Evolutionary conservation across 1,139 yeast species (phyloP), one percentile per base, ranked within the genome.

Genomic region (Yamadazyma aaseri): DNA sequence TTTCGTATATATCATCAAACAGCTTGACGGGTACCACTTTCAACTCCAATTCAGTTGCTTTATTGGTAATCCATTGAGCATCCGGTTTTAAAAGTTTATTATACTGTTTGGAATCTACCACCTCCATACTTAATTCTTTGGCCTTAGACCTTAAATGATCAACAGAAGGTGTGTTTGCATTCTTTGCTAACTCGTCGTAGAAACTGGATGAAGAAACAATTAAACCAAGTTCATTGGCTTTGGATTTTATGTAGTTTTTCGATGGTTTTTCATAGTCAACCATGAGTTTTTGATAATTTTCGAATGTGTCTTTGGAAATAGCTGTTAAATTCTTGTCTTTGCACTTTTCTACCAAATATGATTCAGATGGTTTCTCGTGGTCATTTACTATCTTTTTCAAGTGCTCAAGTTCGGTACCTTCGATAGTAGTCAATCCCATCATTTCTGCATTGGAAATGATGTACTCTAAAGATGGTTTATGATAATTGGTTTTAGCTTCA

Each of bases 141-240:
- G 71, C 71, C 41, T 61, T 64, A 4, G 52, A 45, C n/a, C 36
- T 33, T 13, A 73, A 42, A 29, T 62, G 58, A 0, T 49, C 55
- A 3, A 45, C 16, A 3, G 54, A 36, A 23, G 61, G 65, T 4
- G 44, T 34, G 16, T 55, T 40, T 12, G 51, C 49, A 11, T 41
- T 33, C 33, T 51, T 45, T 3, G 49, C 52, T 33, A 66, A 47
- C 23, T 57, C 55, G 22, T 63, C 65, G 32, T 63, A 59, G 20
- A 55, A 52, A 12, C 50, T 46, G 7, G 61, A 37, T 0, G 69
- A 47, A 1, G 68, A 46, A 6, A 65, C 51, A 20, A 59, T 57
- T 29, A 58, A 49, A 5, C 68, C 71, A 23, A 61, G 39, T 6
- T 55, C 58, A 35, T 62, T 57, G 29, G 71, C 64, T 33, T 58